Base-by-base conservation (phyloP, 139 green algal species). In the Chlorella sp. region DNA sequence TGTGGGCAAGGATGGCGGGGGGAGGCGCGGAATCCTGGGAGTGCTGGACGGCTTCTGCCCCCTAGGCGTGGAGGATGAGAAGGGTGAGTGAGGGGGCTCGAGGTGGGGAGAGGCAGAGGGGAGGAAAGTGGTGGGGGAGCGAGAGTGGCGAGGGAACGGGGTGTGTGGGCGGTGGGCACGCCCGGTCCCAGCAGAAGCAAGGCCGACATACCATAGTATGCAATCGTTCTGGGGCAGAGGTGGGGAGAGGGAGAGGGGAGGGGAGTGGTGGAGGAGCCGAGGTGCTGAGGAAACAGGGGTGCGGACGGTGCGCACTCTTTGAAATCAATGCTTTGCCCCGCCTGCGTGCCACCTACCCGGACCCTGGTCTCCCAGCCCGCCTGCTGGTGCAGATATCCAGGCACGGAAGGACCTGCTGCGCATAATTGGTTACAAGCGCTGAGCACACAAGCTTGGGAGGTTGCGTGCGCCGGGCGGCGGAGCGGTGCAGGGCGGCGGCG, bases 21-120 rank as follows among this genome's bases (percentile, higher is more conserved):
- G 64, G 83, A 61, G 83, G 26, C 83, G 83, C 7, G 83, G 83
- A 36, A 78, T 87, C 26, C 37, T 87, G 34, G 83, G 61, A 3
- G 83, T 87, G 83, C 83, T 87, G 83, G 83, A 87, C 30, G 83
- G 83, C 36, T 87, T 79, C 61, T 61, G 36, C 83, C 83, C 83
- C 22, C 83, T 37, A 4, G 61, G 83, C 12, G 83, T 87, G 22
- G 60, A 77, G 36, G 71, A 77, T 30, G 83, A 60, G 36, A 61
- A 34, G 30, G 83, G 60, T 87, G 37, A 78, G 60, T 77, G 69
- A 19, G 69, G 26, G 26, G 69, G 28, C 22, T 3, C 5, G 48
- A 57, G 48, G 48, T 57, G 48, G 48, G 48, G 48, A 16, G 48
- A 57, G 48, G 48, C 9, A 9, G 48, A 57, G 9, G 48, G 48